These are phyloP conservation scores for Naganishia antarctica DNA, from an alignment of 768 basidiomycete species.

Conservation along the genomic window DNA sequence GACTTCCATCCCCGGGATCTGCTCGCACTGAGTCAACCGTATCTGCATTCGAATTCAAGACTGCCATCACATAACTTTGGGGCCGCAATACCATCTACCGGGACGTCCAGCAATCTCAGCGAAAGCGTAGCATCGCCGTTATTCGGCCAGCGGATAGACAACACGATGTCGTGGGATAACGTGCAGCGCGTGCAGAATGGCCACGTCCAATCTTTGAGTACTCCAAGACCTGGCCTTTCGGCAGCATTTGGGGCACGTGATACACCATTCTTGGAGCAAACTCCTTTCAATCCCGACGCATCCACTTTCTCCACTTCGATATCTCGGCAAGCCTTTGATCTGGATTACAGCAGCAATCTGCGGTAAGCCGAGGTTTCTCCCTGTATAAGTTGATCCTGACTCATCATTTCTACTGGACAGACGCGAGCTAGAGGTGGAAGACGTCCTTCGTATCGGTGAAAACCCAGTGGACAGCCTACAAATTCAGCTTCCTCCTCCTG, in stretches of 20 bases:
- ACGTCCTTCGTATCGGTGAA: slow-evolving; percentile 18
- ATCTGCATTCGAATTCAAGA: background rate
- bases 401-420: background rate
- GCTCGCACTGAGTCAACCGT: slow-evolving; percentile 16
- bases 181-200: background rate
- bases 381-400: background rate
- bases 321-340: slow-evolving; percentile 26
- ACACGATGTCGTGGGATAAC: slow-evolving; percentile 3
- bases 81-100: background rate
- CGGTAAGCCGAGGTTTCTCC: slow-evolving; percentile 1
- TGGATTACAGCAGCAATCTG: slow-evolving; percentile 29
- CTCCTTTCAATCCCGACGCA: slow-evolving; percentile 14
- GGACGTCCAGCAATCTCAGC: background rate
- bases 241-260: background rate
- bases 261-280: slow-evolving; percentile 3
- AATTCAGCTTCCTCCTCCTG: slow-evolving; percentile 28
- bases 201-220: background rate
- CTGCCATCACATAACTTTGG: background rate
- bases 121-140: background rate
- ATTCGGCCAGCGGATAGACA: background rate
- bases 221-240: no score
- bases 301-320: slow-evolving; percentile 25
- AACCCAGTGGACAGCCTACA: slow-evolving; percentile 7
- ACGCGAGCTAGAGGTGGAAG: slow-evolving; percentile 16
- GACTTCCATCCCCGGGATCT: slow-evolving; percentile 14